Conservation (phyloP, 192 early-diverging fungal genomes). For the Rhizophagus sp. region DNA sequence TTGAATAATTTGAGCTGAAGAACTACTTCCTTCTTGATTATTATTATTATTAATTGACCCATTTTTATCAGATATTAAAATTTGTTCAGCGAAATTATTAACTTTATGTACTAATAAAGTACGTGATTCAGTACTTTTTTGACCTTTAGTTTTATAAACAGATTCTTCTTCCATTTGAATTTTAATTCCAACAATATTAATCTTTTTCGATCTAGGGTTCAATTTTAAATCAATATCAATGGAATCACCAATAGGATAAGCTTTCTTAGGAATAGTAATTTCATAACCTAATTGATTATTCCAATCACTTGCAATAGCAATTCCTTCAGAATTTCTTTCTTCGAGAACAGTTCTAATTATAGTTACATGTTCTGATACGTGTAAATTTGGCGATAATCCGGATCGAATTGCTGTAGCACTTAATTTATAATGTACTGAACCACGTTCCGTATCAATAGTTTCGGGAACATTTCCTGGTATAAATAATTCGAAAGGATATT, state of each 20-base stretch:
- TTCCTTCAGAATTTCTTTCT: constrained; percentile 11
- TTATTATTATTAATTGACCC: neutral
- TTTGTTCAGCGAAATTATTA: neutral
- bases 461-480: neutral
- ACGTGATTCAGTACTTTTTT: neutral
- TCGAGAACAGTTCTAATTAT: constrained; percentile 10
- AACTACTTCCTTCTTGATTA: neutral
- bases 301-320: neutral
- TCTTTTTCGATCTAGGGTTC: neutral
- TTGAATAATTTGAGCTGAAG: neutral
- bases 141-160: neutral
- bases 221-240: constrained; percentile 10
- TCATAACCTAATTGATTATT: neutral
- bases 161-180: neutral
- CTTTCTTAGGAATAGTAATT: constrained; percentile 9
- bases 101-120: neutral
- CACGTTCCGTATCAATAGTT: neutral
- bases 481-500: constrained; percentile 9
- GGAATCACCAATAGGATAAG: neutral
- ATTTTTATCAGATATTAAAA: neutral
- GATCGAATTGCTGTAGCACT: neutral
- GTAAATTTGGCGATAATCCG: neutral
- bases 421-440: neutral
- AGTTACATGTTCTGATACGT: neutral
- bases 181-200: neutral